A percentile compares a stretch with the other conserved stretches of the same genome.
phyloP scores from a whole-genome alignment of 2,329 filamentous ascomycete genomes.

The Neofusicoccum ribis region DNA sequence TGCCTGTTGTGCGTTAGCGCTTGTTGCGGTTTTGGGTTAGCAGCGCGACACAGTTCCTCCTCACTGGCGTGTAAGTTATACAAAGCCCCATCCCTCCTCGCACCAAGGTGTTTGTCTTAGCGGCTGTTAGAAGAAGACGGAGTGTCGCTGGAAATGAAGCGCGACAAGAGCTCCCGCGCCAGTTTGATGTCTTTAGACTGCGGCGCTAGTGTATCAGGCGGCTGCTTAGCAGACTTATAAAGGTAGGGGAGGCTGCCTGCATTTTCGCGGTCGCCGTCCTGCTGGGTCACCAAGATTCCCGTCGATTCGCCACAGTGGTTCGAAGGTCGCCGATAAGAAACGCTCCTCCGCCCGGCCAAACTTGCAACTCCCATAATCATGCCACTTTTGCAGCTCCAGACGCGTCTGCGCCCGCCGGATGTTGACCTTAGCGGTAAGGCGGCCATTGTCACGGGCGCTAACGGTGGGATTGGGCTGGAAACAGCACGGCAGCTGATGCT shows the following conservation, averaged over 20 bases:
- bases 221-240: too few species aligned
- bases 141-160: neutral
- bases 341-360: neutral
- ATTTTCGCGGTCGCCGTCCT: too few species aligned
- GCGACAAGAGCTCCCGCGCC: too few species aligned
- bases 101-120: neutral
- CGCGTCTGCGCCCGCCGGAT: neutral
- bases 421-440: constrained; percentile 13
- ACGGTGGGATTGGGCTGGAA: constrained; percentile 24
- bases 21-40: neutral
- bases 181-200: too few species aligned
- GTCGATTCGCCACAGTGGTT: too few species aligned
- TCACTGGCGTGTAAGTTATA: neutral
- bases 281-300: too few species aligned
- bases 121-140: neutral
- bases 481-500: neutral
- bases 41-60: neutral
- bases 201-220: too few species aligned
- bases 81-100: neutral
- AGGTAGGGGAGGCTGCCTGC: too few species aligned
- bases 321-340: neutral
- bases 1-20: neutral
- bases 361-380: neutral
- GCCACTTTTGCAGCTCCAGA: neutral
- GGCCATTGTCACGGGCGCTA: constrained; percentile 24